phyloP scores from a whole-genome alignment of 805 yeast species.

The Yamadazyma kitorensis region DNA sequence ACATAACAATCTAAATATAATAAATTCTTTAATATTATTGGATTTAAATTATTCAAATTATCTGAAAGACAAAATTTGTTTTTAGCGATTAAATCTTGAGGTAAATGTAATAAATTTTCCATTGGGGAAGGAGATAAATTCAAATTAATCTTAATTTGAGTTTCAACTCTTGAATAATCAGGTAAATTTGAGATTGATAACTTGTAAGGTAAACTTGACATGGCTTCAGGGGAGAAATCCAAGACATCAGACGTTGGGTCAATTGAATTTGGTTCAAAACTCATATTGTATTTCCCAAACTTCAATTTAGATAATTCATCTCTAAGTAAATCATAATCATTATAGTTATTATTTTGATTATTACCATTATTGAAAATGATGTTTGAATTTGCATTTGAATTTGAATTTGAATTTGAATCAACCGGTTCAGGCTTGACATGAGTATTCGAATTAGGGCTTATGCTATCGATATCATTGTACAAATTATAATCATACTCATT shows the following conservation, averaged over 20 bases:
- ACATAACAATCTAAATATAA: constrained; percentile 77
- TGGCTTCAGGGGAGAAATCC: constrained; percentile 36
- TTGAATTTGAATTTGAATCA: not conserved
- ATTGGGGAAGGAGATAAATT: constrained; percentile 74
- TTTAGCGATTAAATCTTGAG: constrained; percentile 84
- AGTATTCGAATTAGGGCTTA: constrained; percentile 15
- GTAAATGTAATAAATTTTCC: constrained; percentile 70
- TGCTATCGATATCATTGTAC: constrained; percentile 7
- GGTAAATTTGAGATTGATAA: constrained; percentile 65
- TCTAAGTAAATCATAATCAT: constrained; percentile 38
- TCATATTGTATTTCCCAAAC: constrained; percentile 47
- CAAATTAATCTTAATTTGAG: constrained; percentile 81
- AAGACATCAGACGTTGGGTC: constrained; percentile 31
- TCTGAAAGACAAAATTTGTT: constrained; percentile 71
- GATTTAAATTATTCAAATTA: constrained; percentile 43
- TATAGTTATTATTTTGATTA: not conserved
- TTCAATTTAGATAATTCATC: constrained; percentile 50
- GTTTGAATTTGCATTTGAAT: not conserved
- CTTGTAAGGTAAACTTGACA: constrained; percentile 44
- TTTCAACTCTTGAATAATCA: constrained; percentile 84
- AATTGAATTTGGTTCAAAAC: constrained; percentile 32
- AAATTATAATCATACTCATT: constrained; percentile 1
- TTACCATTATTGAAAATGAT: not conserved
- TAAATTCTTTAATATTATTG: constrained; percentile 46
- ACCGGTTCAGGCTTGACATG: not conserved